phyloP scores from a whole-genome alignment of 805 yeast species.

The Candida dendrica region DNA sequence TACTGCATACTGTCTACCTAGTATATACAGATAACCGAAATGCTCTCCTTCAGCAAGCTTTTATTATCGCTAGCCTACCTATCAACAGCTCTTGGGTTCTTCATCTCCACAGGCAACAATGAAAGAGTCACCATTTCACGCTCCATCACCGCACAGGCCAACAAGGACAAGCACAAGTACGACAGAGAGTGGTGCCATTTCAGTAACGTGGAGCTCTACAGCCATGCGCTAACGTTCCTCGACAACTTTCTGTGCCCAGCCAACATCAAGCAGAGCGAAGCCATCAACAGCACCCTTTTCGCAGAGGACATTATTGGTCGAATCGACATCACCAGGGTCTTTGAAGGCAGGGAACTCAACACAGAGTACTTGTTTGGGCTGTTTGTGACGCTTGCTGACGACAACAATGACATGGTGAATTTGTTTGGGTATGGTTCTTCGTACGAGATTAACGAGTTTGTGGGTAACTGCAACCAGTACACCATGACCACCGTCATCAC shows the following conservation, averaged over 20 bases:
- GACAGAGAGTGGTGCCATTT: too few relatives aligned
- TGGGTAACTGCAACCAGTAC: slow-evolving; percentile 8
- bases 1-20: too few relatives aligned
- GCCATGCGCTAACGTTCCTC: slow-evolving; percentile 4
- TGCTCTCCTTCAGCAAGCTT: too few relatives aligned
- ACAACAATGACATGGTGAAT: slow-evolving; percentile 4
- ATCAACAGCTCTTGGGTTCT: too few relatives aligned
- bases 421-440: slow-evolving; percentile 12
- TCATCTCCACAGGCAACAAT: too few relatives aligned
- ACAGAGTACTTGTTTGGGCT: slow-evolving; percentile 20
- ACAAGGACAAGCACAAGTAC: not conserved
- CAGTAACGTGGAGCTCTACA: slow-evolving; percentile 2
- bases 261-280: slow-evolving; percentile 8
- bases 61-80: too few relatives aligned
- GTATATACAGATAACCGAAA: too few relatives aligned
- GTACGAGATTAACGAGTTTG: slow-evolving; percentile 8
- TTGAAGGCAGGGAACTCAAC: slow-evolving; percentile 16
- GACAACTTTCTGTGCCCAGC: slow-evolving; percentile 21
- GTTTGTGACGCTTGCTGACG: slow-evolving; percentile 7
- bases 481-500: slow-evolving; percentile 7
- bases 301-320: slow-evolving; percentile 13
- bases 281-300: slow-evolving; percentile 17
- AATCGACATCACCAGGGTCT: slow-evolving; percentile 16
- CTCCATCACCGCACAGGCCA: not conserved
- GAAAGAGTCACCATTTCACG: too few relatives aligned